Evolutionary conservation across 805 yeast genomes (phyloP).

Genomic region (Clavispora vitiphila): DNA sequence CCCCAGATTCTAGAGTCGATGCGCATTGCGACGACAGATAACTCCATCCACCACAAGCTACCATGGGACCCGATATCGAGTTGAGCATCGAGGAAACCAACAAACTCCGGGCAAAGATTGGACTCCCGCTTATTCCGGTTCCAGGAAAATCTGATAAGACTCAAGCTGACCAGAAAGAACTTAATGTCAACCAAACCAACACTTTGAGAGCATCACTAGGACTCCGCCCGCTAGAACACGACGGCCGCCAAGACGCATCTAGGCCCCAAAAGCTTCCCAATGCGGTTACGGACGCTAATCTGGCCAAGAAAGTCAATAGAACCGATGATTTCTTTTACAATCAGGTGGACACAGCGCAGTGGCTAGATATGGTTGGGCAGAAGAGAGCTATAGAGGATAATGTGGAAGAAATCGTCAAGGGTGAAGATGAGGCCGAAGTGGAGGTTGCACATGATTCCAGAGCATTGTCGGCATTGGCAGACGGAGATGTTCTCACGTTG

Average conservation of each 20-base stretch:
- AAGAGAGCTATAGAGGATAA: constrained; percentile 28
- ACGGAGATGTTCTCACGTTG: constrained; percentile 52
- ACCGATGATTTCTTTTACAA: constrained; percentile 10
- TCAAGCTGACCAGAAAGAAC: not conserved
- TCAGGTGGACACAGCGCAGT: constrained; percentile 8
- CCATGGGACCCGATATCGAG: constrained; percentile 13
- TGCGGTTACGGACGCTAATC: not conserved
- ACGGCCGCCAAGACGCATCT: constrained; percentile 2
- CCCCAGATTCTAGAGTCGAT: not conserved
- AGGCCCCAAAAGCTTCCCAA: not conserved
- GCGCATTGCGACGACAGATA: not conserved
- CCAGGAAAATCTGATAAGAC: not conserved
- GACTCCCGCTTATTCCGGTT: constrained; percentile 46
- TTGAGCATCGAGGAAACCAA: constrained; percentile 53
- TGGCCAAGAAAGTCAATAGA: not conserved
- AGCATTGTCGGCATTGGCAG: constrained; percentile 35
- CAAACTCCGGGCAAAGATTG: constrained; percentile 44
- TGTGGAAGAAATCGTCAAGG: not conserved
- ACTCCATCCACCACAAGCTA: not conserved
- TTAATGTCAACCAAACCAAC: constrained; percentile 8
- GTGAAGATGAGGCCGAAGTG: constrained; percentile 29
- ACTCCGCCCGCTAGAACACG: constrained; percentile 8
- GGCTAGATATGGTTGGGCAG: constrained; percentile 20
- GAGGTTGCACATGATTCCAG: constrained; percentile 42
- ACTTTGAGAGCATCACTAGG: constrained; percentile 13